Evolutionary conservation across 306 rosid species (phyloP).

Genomic region (Dalbergia oliveri): DNA sequence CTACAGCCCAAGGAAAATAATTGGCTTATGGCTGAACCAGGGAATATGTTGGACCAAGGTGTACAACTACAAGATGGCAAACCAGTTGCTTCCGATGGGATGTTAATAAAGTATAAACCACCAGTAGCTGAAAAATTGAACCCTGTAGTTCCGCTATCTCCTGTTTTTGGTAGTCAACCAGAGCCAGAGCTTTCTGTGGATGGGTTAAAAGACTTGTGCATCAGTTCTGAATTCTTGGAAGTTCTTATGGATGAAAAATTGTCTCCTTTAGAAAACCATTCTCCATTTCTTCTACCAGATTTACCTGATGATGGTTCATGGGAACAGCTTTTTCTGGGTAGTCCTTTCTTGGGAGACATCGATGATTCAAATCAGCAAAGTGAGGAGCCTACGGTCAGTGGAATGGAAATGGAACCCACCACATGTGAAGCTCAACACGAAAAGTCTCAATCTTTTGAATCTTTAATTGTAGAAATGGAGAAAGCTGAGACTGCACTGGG

Average conservation of each 20-base stretch:
- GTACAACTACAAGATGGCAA: conserved; percentile 43
- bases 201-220: conserved; percentile 65
- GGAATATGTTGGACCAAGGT: conserved; percentile 58
- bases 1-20: conserved; percentile 84
- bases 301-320: conserved; percentile 68
- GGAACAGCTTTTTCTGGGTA: conserved; percentile 75
- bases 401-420: conserved; percentile 62
- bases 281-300: conserved; percentile 73
- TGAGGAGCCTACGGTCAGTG: conserved; percentile 46
- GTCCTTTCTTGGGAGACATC: conserved; percentile 54
- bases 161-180: conserved; percentile 47
- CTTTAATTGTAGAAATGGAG: conserved; percentile 63
- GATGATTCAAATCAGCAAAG: conserved; percentile 56
- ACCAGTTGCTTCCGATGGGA: conserved; percentile 62
- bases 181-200: conserved; percentile 59
- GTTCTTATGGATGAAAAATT: conserved; percentile 78
- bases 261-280: conserved; percentile 62
- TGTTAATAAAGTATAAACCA: conserved; percentile 73
- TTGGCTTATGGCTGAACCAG: conserved; percentile 75
- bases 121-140: conserved; percentile 56
- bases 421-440: conserved; percentile 41
- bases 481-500: conserved; percentile 50
- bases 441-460: conserved; percentile 53
- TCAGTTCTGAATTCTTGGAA: conserved; percentile 82
- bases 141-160: conserved; percentile 49